Conservation (phyloP, 441 rosid genomes). For the Daphne laureola region DNA sequence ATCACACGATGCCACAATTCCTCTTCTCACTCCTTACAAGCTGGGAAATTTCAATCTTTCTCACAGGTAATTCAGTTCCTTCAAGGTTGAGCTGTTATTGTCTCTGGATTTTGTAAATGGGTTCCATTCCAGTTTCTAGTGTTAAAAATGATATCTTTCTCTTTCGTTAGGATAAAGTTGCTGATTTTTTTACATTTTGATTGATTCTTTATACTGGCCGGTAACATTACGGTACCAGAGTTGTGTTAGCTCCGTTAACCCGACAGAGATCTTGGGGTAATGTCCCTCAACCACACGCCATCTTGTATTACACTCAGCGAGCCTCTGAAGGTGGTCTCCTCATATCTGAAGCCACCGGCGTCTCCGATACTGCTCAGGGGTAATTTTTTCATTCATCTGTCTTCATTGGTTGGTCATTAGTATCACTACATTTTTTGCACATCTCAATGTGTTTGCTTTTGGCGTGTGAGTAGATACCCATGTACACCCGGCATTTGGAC, state of each 20-base stretch:
- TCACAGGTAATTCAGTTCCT: background rate
- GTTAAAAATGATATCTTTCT: too few relatives aligned
- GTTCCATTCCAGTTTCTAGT: too few relatives aligned
- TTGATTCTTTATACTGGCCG: too few relatives aligned
- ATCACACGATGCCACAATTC: background rate
- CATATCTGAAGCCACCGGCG: slow-evolving; percentile 24
- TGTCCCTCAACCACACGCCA: slow-evolving; percentile 52
- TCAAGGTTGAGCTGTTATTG: too few relatives aligned
- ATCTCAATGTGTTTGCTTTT: too few relatives aligned
- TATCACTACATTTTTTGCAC: too few relatives aligned
- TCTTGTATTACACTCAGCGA: slow-evolving; percentile 45
- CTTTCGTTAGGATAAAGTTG: too few relatives aligned
- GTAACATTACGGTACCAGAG: slow-evolving; percentile 14
- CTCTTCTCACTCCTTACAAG: slow-evolving; percentile 7
- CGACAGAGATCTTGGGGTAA: slow-evolving; percentile 37
- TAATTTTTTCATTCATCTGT: background rate
- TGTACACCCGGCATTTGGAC: slow-evolving; percentile 46
- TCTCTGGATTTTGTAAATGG: too few relatives aligned
- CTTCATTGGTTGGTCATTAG: too few relatives aligned
- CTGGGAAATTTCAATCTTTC: slow-evolving; percentile 5
- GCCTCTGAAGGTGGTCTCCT: slow-evolving; percentile 23
- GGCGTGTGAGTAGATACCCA: slow-evolving; percentile 12
- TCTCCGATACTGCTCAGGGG: slow-evolving; percentile 27
- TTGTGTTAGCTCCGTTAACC: slow-evolving; percentile 49
- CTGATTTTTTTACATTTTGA: too few relatives aligned